Evolutionary conservation across 2,329 filamentous ascomycete species (phyloP), one percentile per base, ranked within the genome.

Genomic region (Cladobotryum mycophilum): DNA sequence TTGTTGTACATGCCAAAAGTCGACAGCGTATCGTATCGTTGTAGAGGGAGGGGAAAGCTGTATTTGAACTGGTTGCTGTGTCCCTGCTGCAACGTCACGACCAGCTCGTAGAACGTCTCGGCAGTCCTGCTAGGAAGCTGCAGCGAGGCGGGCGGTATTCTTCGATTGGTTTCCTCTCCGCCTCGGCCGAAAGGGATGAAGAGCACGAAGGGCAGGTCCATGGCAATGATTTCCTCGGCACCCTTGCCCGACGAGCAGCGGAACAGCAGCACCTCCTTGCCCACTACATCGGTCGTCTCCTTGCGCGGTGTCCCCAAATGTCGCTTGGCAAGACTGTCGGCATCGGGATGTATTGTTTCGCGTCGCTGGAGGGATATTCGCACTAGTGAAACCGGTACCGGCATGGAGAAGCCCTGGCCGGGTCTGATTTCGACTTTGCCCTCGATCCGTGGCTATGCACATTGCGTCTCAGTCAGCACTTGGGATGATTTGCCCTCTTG

Each of bases 1-100:
- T 90, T 86, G 71, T 97, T 97, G 75, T 97, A 99, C 93, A 97
- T 97, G 70, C 93, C 93, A 72, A 99, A 99, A 1, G 93, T 97
- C 40, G 91, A 96, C 45, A 99, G 76, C 1, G 92, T 99, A 68
- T 99, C 93, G 73, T 97, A 99, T 64, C 93, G 81, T 58, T 89
- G 84, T 60, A 99, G 82, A 1, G 92, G 92, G 37, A 97, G 87
- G 1, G 93, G 89, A 60, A 96, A 96, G 4, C 84, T 76, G 69
- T 95, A 93, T 70, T 95, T 95, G 70, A 88, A 89, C 70, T 96
- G 89, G 55, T 88, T 83, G 60, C 83, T 82, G 60, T 86, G 85
- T 3, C 91, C 89, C 69, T 97, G 92, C 65, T 97, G 92, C 18
- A 99, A 86, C 47, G 87, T 95, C 47, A 99, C 93, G 50, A 97